Evolutionary conservation across 2,329 filamentous ascomycete genomes (phyloP).

Genomic region (Ceratocystis destructans): DNA sequence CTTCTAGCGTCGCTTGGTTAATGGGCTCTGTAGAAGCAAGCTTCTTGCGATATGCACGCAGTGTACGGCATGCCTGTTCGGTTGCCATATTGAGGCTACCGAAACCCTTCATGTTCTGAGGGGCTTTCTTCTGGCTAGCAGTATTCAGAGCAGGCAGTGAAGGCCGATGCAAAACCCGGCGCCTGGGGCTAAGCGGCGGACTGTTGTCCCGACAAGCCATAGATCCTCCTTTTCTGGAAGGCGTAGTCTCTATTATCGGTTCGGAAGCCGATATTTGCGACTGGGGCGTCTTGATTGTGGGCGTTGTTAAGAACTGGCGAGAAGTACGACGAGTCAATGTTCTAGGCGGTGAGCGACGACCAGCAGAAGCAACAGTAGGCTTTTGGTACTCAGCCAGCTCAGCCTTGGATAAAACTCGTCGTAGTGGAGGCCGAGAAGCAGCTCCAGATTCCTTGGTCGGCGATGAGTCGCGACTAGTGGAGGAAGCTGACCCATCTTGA

Average conservation of each 20-base stretch:
- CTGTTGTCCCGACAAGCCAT: slow-evolving; percentile 31
- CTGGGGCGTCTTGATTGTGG: slow-evolving; percentile 28
- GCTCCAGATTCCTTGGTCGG: slow-evolving; percentile 37
- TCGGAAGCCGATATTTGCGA: slow-evolving; percentile 30
- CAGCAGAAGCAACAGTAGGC: slow-evolving; percentile 26
- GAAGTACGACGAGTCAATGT: slow-evolving; percentile 42
- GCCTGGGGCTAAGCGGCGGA: slow-evolving; percentile 38
- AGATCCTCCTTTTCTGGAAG: slow-evolving; percentile 35
- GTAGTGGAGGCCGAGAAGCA: slow-evolving; percentile 53
- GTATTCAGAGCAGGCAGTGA: slow-evolving; percentile 39
- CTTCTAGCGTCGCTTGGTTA: slow-evolving; percentile 43
- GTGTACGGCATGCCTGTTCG: slow-evolving; percentile 48
- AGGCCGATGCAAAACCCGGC: slow-evolving; percentile 35
- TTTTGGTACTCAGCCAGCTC: slow-evolving; percentile 70
- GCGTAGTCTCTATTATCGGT: slow-evolving; percentile 33
- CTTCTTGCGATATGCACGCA: slow-evolving; percentile 51
- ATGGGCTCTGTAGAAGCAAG: slow-evolving; percentile 43
- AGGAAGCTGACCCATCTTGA: slow-evolving; percentile 27
- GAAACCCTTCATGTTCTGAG: slow-evolving; percentile 36
- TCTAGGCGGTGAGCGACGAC: slow-evolving; percentile 43
- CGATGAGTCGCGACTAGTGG: slow-evolving; percentile 39
- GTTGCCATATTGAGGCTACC: slow-evolving; percentile 48
- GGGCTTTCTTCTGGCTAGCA: slow-evolving; percentile 37
- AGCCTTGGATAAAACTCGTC: slow-evolving; percentile 73
- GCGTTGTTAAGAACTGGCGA: slow-evolving; percentile 22